Evolutionary conservation across 352 stramenopile genomes (phyloP).

Genomic region (Pythium myriotylum): DNA sequence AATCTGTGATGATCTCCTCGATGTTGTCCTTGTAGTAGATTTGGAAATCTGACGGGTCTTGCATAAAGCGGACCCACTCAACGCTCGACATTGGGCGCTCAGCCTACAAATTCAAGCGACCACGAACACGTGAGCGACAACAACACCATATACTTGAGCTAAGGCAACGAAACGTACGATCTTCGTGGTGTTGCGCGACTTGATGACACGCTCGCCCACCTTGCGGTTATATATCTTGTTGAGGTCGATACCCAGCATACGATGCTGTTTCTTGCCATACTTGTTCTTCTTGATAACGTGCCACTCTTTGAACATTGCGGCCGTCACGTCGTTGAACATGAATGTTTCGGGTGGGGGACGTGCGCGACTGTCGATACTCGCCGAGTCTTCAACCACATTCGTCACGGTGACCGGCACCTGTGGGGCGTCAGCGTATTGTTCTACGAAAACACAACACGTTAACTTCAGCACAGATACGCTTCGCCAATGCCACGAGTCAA

Average conservation of each 20-base stretch:
- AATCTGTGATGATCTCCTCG: conserved; percentile 89
- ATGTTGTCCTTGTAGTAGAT: conserved; percentile 90
- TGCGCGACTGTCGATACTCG: conserved; percentile 63
- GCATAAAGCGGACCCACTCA: conserved; percentile 86
- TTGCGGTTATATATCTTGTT: conserved; percentile 92
- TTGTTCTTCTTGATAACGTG: conserved; percentile 93
- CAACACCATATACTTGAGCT: background rate
- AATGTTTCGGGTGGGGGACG: conserved; percentile 85
- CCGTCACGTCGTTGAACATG: conserved; percentile 91
- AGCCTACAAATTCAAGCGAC: conserved; percentile 37
- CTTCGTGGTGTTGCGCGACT: conserved; percentile 86
- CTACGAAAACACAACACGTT: conserved; percentile 29
- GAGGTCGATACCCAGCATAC: conserved; percentile 86
- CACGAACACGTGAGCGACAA: background rate
- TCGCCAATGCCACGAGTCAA: background rate
- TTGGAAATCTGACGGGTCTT: conserved; percentile 85
- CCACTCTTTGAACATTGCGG: conserved; percentile 91
- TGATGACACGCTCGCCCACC: conserved; percentile 89
- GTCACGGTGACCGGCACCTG: conserved; percentile 72
- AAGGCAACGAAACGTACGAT: conserved; percentile 61
- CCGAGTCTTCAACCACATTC: conserved; percentile 64
- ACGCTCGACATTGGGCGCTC: conserved; percentile 87
- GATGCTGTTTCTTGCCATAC: conserved; percentile 88
- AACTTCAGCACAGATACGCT: no score
- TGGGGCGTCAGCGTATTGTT: conserved; percentile 85